Evolutionary conservation across 2,329 filamentous ascomycete species (phyloP), one percentile per base, ranked within the genome.

Genomic region (Phoma herbarum): DNA sequence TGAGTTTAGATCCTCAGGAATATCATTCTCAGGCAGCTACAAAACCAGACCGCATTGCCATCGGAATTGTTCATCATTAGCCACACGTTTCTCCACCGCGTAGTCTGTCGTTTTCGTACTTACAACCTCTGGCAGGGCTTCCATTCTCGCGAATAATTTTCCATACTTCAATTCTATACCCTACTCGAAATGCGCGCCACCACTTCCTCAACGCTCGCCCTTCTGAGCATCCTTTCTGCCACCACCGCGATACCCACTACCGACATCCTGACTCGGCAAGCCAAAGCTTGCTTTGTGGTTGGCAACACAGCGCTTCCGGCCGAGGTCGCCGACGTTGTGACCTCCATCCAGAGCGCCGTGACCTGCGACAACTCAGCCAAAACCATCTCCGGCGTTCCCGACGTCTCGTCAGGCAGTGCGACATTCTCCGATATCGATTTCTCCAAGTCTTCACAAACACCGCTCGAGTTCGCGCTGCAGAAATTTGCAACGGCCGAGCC

Each of bases 341-440:
- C 75, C 20, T 62, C 69, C 12, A 74, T 88, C 56, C 74, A 78
- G 55, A 62, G 67, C 43, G 72, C 65, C 35, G 75, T 87, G 14
- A 86, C 83, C 42, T 88, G 85, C 79, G 77, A 80, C 69, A 65
- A 68, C 20, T 72, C 75, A 16, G 67, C 65, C 20, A 85, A 74
- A 5, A 87, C 85, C 6, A 75, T 88, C 57, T 74, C 77, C 12
- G 78, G 77, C 52, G 84, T 87, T 4, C 86, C 86, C 5, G 85
- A 88, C 64, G 85, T 87, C 4, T 81, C 79, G 3, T 82, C 83
- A 2, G 83, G 82, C 60, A 71, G 69, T 57, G 75, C 81, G 8
- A 78, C 78, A 18, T 88, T 85, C 74, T 86, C 83, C 5, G 68
- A 74, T 46, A 79, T 88, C 77, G 83, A 87, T 81, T 88, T 88